Percentiles rank a stretch among this genome's conserved stretches.
Evolutionary conservation across 192 early-diverging fungal genomes (phyloP).

Genomic region (Gigaspora rosea): DNA sequence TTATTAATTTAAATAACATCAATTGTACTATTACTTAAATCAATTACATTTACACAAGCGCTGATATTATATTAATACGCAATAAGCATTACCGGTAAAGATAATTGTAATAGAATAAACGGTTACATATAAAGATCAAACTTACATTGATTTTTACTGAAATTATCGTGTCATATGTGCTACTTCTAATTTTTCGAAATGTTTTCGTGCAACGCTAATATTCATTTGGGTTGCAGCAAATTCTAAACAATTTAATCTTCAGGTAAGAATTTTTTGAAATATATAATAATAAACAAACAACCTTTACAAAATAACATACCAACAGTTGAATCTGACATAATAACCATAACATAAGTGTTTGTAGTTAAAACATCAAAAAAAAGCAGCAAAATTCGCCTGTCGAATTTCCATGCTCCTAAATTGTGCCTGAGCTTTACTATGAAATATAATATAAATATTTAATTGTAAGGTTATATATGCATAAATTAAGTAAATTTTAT

Average conservation of each 20-base stretch:
- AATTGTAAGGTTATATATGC: too few species aligned
- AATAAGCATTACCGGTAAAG: too few species aligned
- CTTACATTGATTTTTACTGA: background rate
- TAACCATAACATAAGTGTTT: slow-evolving; percentile 87
- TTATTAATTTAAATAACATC: too few species aligned
- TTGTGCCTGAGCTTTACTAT: slow-evolving; percentile 73
- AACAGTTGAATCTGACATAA: slow-evolving; percentile 80
- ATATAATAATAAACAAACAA: background rate
- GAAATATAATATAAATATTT: background rate
- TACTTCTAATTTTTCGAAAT: slow-evolving; percentile 82
- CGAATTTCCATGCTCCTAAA: slow-evolving; percentile 91
- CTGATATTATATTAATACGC: too few species aligned
- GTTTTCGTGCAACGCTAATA: slow-evolving; percentile 75
- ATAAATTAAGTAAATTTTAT: too few species aligned
- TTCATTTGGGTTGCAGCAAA: slow-evolving; percentile 81
- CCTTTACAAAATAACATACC: slow-evolving; percentile 55
- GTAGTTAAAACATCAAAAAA: slow-evolving; percentile 80
- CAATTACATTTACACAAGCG: too few species aligned
- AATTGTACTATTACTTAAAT: too few species aligned
- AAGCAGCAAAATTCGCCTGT: slow-evolving; percentile 70
- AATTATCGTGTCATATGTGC: slow-evolving; percentile 34
- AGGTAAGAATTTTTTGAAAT: background rate
- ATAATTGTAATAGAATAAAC: too few species aligned
- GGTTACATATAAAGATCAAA: too few species aligned
- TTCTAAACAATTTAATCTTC: slow-evolving; percentile 49